phyloP scores from a whole-genome alignment of 176 grass and related monocot species.

The Zizania latifolia region DNA sequence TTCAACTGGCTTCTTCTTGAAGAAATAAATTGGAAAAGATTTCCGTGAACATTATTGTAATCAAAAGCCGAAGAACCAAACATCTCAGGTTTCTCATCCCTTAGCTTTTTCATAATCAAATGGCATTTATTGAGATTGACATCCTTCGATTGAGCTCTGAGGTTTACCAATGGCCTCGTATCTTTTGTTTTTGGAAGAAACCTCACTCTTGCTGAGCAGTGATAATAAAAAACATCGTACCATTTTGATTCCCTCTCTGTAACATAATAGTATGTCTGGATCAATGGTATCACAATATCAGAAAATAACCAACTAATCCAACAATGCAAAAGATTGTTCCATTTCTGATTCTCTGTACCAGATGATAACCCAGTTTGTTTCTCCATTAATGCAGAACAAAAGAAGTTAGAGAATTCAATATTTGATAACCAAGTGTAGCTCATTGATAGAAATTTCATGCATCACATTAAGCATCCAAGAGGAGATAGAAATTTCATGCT shows the following conservation, averaged over 20 bases:
- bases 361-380: slow-evolving; percentile 22
- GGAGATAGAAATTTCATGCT: no score
- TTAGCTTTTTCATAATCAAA: slow-evolving; percentile 55
- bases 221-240: slow-evolving; percentile 87
- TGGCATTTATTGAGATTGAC: slow-evolving; percentile 39
- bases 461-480: no score
- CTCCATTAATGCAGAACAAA: slow-evolving; percentile 29
- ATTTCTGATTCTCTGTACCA: slow-evolving; percentile 23
- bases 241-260: slow-evolving; percentile 78
- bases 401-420: slow-evolving; percentile 45
- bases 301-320: slow-evolving; percentile 92
- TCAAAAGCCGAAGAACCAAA: slow-evolving; percentile 93
- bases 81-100: slow-evolving; percentile 59
- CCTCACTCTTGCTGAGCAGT: slow-evolving; percentile 60
- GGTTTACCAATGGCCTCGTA: slow-evolving; percentile 66
- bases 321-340: slow-evolving; percentile 51
- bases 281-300: slow-evolving; percentile 62
- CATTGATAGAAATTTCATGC: no score
- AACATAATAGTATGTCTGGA: slow-evolving; percentile 70
- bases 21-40: slow-evolving; percentile 49
- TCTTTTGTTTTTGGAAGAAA: slow-evolving; percentile 72
- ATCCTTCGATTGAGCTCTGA: slow-evolving; percentile 53
- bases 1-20: slow-evolving; percentile 37
- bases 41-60: slow-evolving; percentile 65
- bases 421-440: slow-evolving; percentile 75